Base-by-base conservation (phyloP, 441 rosid genomes). In the Pelargonium australe region DNA sequence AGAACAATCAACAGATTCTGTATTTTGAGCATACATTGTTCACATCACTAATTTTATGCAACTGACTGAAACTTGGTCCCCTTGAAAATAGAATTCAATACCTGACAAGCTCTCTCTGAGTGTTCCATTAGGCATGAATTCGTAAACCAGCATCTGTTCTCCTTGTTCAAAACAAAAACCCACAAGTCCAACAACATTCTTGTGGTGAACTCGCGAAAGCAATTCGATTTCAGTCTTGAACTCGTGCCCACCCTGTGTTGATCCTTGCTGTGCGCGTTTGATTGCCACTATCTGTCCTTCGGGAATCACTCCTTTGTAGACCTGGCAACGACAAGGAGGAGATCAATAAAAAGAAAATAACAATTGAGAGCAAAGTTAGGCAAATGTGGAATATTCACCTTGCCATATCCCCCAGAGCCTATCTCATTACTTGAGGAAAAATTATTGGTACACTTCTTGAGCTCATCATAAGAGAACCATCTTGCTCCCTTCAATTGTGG, bases 221-320 rank as follows among this genome's bases (percentile, higher is more conserved):
- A 95, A 77, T 82, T 95, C 99, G 23, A 95, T 91, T 76, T 95
- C 99, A 58, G 96, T 95, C 81, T 90, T 92, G 93, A 95, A 92
- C 80, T 95, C 99, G 9, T 72, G 84, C 0, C 97, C 98, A 0
- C 99, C 96, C 82, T 95, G 99, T 86, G 87, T 85, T 31, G 98
- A 95, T 76, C 96, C 99, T 44, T 82, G 87, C 73, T 89, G 92
- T 67, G 99, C 98, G 79, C 98, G 86, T 81, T 95, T 92, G 68
- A 95, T 90, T 17, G 99, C 99, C 70, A 90, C 77, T 20, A 86
- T 65, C 45, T 87, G 97, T 58, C 98, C 95, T 73, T 85, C 95
- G 5, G 85, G 63, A 28, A 95, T 87, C 77, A 80, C 81, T 78
- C 98, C 99, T 82, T 80, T 81, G 67, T 92, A 95, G n/a, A 95